Percentiles rank a stretch among this genome's conserved stretches.
phyloP scores from a whole-genome alignment of 2,329 filamentous ascomycete species.

The Zymoseptoria pseudotritici region DNA sequence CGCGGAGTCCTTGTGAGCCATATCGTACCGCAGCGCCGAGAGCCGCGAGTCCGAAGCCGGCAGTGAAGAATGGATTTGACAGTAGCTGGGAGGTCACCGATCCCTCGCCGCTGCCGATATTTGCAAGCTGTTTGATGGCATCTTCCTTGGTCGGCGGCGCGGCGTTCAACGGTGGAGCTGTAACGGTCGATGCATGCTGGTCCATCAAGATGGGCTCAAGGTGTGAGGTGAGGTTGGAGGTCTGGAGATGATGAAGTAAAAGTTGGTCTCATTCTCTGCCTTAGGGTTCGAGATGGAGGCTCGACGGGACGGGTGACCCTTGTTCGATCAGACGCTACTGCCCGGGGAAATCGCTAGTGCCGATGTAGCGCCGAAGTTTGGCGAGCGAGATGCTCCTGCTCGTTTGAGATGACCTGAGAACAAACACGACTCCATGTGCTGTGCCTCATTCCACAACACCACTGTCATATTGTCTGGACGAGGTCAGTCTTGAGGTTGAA shows the following conservation, averaged over 20 bases:
- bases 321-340: not conserved
- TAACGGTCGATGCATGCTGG: constrained; percentile 24
- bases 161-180: constrained; percentile 17
- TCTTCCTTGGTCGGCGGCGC: constrained; percentile 17
- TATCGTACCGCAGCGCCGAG: constrained; percentile 76
- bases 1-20: constrained; percentile 67
- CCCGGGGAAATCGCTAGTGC: too few relatives aligned
- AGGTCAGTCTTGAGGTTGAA: not conserved
- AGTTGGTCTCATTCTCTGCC: not conserved
- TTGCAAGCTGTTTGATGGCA: constrained; percentile 33
- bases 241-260: not conserved
- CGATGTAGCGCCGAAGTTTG: not conserved
- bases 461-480: not conserved
- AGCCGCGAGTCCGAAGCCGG: constrained; percentile 78
- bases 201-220: constrained; percentile 21
- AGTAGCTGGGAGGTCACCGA: constrained; percentile 40
- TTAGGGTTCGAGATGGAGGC: not conserved
- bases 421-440: not conserved
- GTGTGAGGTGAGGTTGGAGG: not conserved
- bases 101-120: constrained; percentile 27
- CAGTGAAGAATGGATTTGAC: constrained; percentile 48
- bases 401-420: too few relatives aligned
- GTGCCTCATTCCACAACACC: not conserved
- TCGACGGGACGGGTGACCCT: not conserved
- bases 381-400: not conserved